Evolutionary conservation across 805 yeast genomes (phyloP).

Genomic region (Saturnispora besseyi): DNA sequence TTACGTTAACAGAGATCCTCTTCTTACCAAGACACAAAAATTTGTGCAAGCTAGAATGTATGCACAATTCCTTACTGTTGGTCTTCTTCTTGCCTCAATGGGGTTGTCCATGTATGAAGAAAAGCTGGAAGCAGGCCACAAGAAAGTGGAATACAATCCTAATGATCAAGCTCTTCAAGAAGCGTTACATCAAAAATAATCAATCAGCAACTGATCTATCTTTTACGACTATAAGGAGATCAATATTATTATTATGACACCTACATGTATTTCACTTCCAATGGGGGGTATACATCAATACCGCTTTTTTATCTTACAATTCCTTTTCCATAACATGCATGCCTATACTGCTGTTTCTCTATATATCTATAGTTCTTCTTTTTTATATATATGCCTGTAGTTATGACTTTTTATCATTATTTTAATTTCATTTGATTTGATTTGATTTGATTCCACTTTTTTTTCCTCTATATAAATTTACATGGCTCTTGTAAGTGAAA

Average conservation of each 20-base stretch:
- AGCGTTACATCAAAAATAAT: conserved; percentile 9
- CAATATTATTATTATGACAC: no score
- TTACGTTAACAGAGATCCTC: conserved; percentile 59
- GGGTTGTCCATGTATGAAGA: conserved; percentile 58
- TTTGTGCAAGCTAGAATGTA: conserved; percentile 86
- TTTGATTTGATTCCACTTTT: neutral
- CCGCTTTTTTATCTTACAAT: no score
- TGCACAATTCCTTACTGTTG: conserved; percentile 76
- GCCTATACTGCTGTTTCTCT: no score
- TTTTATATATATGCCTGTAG: no score
- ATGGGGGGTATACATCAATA: no score
- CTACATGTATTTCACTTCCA: no score
- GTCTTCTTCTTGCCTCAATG: conserved; percentile 58
- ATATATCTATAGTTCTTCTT: no score
- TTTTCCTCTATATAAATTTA: neutral
- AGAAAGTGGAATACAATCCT: conserved; percentile 5
- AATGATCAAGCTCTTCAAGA: conserved; percentile 13
- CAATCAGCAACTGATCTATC: no score
- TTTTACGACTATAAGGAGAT: no score
- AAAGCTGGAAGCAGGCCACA: conserved; percentile 22
- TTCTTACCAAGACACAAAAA: conserved; percentile 70
- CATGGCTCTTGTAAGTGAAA: neutral
- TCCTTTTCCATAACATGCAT: no score
- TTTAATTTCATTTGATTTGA: neutral
- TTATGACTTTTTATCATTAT: no score